Evolutionary conservation across 75 land plant genomes (phyloP).

Genomic region (Cupressus sempervirens): DNA sequence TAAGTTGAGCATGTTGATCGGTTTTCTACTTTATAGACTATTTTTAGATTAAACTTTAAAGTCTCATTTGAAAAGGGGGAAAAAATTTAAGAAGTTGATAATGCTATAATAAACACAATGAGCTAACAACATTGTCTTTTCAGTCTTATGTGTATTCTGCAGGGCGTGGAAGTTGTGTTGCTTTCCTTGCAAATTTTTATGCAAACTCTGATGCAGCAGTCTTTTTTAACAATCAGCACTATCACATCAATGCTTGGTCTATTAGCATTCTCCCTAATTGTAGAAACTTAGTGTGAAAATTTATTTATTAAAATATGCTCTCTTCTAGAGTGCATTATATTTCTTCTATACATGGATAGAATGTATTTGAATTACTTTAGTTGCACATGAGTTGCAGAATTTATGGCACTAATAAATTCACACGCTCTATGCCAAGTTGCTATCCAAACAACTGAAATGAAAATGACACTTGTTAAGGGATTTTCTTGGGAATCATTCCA

Average conservation of each 20-base stretch:
- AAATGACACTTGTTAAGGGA: conserved; percentile 41
- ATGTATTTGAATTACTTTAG: not conserved
- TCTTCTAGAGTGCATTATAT: not conserved
- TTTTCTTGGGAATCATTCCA: conserved; percentile 57
- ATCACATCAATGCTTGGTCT: conserved; percentile 78
- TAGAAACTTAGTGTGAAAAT: conserved; percentile 32
- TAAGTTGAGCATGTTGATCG: not conserved
- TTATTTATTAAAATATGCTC: too few species aligned
- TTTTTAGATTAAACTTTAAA: not conserved
- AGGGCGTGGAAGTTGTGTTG: conserved; percentile 47
- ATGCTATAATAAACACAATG: not conserved
- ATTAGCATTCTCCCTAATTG: conserved; percentile 89
- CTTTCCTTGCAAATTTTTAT: conserved; percentile 65
- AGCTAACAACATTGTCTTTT: conserved; percentile 15
- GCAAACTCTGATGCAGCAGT: conserved; percentile 32
- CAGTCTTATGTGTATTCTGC: conserved; percentile 68
- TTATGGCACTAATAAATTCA: not conserved
- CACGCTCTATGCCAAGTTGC: conserved; percentile 38
- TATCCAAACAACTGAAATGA: conserved; percentile 51
- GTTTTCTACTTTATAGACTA: not conserved
- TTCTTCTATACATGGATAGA: not conserved
- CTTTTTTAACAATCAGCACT: conserved; percentile 44
- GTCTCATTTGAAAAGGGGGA: not conserved
- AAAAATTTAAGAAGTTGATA: not conserved
- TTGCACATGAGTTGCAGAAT: not conserved